Base-by-base conservation (phyloP, 2,329 filamentous ascomycete species). In the Penicillium sp. region DNA sequence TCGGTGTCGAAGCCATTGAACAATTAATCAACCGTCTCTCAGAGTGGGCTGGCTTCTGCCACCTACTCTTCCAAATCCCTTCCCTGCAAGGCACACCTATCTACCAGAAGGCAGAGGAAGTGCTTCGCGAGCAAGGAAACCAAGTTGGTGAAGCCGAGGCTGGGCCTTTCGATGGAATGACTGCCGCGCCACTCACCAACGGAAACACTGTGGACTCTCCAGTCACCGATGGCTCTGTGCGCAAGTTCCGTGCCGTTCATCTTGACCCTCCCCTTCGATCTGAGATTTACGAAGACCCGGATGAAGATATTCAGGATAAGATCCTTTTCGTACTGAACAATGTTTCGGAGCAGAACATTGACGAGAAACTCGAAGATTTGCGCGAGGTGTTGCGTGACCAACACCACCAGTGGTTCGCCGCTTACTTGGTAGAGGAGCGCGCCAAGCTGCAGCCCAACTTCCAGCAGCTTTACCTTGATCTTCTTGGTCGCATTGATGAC, bases 361-460 rank as follows among this genome's bases (percentile, higher is more conserved):
- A 90, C 48, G 83, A 88, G 39, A 97, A 97, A 75, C 88, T 93
- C 66, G 81, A 82, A 49, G 92, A 97, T 62, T 83, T 99, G 36
- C 87, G 85, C 46, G 87, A 90, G 38, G 85, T 89, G 42, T 77
- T 99, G 45, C 86, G 91, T 47, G 84, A 88, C 49, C 86, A 87
- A 62, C 88, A 97, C 70, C 89, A 95, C 66, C 91, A 95, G 68
- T 99, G 94, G 94, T 99, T 99, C 68, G 94, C 95, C 6, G 87
- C 87, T 45, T 96, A 97, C 67, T 81, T 99, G 9, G 94, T 99
- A 3, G 93, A 97, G 68, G 90, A 97, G 70, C 90, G 95, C 43
- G 95, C 93, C 31, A 97, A 97, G 75, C 88, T 96, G 79, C 93
- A 99, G 70, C 92, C 93, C 5, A 99, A 99, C 72, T 97, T 95